Conservation (phyloP, 2,329 filamentous ascomycete species). For the Xylaria sp. region DNA sequence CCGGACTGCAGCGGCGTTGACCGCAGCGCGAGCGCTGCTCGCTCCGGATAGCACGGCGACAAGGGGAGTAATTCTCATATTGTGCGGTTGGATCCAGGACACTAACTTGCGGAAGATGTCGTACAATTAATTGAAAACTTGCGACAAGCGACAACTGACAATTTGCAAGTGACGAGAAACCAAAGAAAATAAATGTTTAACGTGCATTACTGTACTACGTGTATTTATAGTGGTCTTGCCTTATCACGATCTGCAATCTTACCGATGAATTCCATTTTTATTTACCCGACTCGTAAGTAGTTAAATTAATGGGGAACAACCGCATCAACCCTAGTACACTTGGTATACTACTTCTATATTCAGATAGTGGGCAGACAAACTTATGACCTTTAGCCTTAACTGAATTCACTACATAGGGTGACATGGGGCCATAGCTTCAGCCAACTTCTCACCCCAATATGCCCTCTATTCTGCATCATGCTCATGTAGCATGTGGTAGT, state of each 20-base stretch:
- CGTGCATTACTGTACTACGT: neutral
- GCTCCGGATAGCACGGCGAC: slow-evolving; percentile 19
- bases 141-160: neutral
- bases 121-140: neutral
- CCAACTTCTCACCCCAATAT: neutral
- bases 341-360: neutral
- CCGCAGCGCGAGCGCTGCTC: slow-evolving; percentile 12
- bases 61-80: slow-evolving; percentile 21
- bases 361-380: neutral
- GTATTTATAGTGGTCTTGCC: neutral
- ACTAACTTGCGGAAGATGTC: neutral
- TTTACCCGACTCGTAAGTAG: slow-evolving; percentile 6
- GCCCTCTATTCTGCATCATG: neutral
- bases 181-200: neutral
- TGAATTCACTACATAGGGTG: neutral
- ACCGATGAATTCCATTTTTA: slow-evolving; percentile 1
- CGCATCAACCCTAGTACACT: neutral
- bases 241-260: neutral
- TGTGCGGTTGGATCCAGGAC: neutral
- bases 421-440: neutral
- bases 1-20: slow-evolving; percentile 25
- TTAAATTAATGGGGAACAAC: neutral
- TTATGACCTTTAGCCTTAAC: neutral
- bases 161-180: neutral
- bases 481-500: neutral